A percentile compares a stretch with the other conserved stretches of the same genome.
Evolutionary conservation across 495 filamentous ascomycete genomes (phyloP).

Genomic region (Durotheca rogersii): DNA sequence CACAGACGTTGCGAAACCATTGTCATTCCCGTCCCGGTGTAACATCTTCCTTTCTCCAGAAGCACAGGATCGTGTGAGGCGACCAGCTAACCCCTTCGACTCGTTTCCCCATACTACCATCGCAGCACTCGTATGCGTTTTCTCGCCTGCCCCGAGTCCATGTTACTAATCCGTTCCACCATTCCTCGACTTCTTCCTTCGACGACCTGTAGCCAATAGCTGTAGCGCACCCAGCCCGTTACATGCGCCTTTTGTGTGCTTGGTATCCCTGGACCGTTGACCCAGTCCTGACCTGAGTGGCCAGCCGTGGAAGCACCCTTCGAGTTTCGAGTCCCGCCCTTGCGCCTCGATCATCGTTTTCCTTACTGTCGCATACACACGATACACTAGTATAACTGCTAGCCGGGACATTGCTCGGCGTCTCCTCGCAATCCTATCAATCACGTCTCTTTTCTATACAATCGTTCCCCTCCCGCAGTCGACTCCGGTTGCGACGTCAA

Average conservation of each 20-base stretch:
- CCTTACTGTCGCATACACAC: conserved; percentile 31
- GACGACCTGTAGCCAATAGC: conserved; percentile 25
- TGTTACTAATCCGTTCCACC: conserved; percentile 29
- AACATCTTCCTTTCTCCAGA: conserved; percentile 24
- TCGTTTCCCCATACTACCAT: conserved; percentile 17
- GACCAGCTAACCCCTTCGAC: conserved; percentile 15
- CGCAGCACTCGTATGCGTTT: conserved; percentile 25
- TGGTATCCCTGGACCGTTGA: conserved; percentile 24
- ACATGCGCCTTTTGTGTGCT: conserved; percentile 21
- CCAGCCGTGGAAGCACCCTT: conserved; percentile 25
- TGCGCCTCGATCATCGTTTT: conserved; percentile 25
- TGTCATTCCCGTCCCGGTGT: conserved; percentile 25
- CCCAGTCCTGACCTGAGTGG: conserved; percentile 27
- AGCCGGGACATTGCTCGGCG: conserved; percentile 26
- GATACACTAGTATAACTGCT: conserved; percentile 17
- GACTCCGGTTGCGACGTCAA: conserved; percentile 20
- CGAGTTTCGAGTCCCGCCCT: conserved; percentile 26
- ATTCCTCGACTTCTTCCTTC: conserved; percentile 27
- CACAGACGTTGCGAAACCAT: conserved; percentile 25
- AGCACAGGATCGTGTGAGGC: conserved; percentile 15
- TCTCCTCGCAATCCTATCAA: conserved; percentile 18
- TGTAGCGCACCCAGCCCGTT: conserved; percentile 13
- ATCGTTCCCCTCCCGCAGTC: conserved; percentile 7
- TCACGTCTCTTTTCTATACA: conserved; percentile 13
- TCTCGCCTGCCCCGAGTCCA: conserved; percentile 29